Percentiles rank a stretch among this genome's conserved stretches.
Conservation (phyloP, 306 rosid species). For the Glycine latifolia region DNA sequence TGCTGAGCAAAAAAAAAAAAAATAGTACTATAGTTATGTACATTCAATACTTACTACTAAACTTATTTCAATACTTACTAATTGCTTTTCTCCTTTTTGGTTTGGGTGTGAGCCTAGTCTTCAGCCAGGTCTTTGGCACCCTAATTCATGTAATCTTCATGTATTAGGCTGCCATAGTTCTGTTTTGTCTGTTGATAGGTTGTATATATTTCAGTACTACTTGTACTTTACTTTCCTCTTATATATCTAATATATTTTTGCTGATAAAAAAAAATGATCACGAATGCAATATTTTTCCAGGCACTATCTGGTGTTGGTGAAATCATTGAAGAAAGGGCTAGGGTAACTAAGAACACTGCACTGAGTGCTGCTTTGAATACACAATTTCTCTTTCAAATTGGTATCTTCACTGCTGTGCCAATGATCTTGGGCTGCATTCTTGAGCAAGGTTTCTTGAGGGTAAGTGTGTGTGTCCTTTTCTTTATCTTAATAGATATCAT, state of each 20-base stretch:
- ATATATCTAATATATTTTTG: too few relatives aligned
- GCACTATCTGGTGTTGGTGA: constrained; percentile 96
- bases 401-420: constrained; percentile 89
- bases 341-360: constrained; percentile 65
- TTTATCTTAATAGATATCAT: constrained; percentile 3
- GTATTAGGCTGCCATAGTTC: too few relatives aligned
- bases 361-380: constrained; percentile 78
- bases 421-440: constrained; percentile 85
- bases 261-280: too few relatives aligned
- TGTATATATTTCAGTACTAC: too few relatives aligned
- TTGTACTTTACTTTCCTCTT: too few relatives aligned
- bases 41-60: background rate
- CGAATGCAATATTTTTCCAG: constrained; percentile 51
- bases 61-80: background rate
- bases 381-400: constrained; percentile 91
- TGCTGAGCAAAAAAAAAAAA: too few relatives aligned
- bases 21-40: too few relatives aligned
- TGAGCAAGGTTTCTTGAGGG: constrained; percentile 92
- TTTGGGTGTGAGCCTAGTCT: too few relatives aligned
- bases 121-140: too few relatives aligned
- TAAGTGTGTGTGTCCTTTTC: constrained; percentile 36
- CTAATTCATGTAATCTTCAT: too few relatives aligned
- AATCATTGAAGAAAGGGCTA: constrained; percentile 63
- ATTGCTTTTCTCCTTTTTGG: too few relatives aligned
- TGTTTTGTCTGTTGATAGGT: too few relatives aligned